A percentile compares a stretch with the other conserved stretches of the same genome.
Conservation (phyloP, 257 asterid genomes). For the Penstemon barbatus region DNA sequence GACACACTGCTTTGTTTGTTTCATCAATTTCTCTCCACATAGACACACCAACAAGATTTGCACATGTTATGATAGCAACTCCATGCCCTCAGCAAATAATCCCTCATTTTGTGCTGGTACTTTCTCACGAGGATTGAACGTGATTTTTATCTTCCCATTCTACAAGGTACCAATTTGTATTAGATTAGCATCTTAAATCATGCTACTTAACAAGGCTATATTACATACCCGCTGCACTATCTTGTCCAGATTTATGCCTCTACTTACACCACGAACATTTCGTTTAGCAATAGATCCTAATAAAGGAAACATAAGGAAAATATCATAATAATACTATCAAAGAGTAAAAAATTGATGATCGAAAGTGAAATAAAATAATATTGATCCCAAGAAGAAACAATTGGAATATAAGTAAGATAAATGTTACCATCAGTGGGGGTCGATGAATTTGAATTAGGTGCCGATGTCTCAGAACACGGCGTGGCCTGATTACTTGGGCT, state of each 20-base stretch:
- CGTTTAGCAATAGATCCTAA: neutral
- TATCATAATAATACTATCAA: too few relatives aligned
- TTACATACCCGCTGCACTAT: neutral
- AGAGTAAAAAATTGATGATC: too few relatives aligned
- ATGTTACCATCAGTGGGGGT: neutral
- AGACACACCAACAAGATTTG: constrained; percentile 7
- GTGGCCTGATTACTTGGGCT: too few relatives aligned
- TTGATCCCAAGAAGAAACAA: too few relatives aligned
- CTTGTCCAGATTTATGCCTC: constrained; percentile 5
- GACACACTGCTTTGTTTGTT: too few relatives aligned
- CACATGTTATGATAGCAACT: constrained; percentile 1
- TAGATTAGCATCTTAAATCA: too few relatives aligned
- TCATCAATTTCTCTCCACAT: too few relatives aligned
- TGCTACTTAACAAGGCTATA: too few relatives aligned
- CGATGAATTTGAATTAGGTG: neutral
- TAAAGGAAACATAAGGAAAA: too few relatives aligned
- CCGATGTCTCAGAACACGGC: too few relatives aligned
- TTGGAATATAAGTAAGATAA: neutral
- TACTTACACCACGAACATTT: neutral
- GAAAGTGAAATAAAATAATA: too few relatives aligned
- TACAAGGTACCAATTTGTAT: too few relatives aligned
- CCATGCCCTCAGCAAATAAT: neutral
- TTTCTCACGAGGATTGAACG: neutral
- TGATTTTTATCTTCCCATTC: neutral
- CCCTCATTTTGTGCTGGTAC: neutral